Evolutionary conservation across 352 stramenopile species (phyloP), one percentile per base, ranked within the genome.

Genomic region (Phytophthora quininea): DNA sequence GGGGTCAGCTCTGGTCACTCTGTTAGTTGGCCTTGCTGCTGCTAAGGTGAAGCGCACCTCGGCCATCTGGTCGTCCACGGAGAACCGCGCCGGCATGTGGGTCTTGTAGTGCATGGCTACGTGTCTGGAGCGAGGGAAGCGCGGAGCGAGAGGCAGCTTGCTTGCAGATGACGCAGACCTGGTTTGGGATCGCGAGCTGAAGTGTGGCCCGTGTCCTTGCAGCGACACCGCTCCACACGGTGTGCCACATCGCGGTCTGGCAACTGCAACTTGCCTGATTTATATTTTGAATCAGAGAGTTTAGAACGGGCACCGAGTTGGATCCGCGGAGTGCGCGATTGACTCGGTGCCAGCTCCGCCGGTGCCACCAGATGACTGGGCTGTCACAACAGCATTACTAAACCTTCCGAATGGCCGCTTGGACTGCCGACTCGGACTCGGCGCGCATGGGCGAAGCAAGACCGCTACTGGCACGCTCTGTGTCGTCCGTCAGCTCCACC

Each of bases 51-150:
- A 54, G 8, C 9, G 15, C 19, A 93, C 87, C 76, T 96, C 88
- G 37, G 86, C 78, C 88, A 96, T 96, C 73, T 96, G 88, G 67
- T 96, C 88, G 46, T 96, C 88, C 40, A 93, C 84, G 48, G 88
- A 96, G 64, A 93, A 91, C 52, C 88, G 86, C 64, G 83, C 83
- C 15, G 88, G 88, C 70, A 89, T 84, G 73, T 96, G 88, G 43
- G 88, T 96, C 72, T 92, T 92, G 74, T 96, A 96, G 67, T 96
- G 87, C 82, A 93, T 94, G 29, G 30, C 45, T 52, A 30, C 35
- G 6, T 37, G 58, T 54, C 58, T 38, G 47, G 54, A 14, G 27
- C 55, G 27, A 31, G 47, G 33, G 32, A 45, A 45, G 15, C 5
- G 31, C 19, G 30, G n/a, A 71, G 52, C 67, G 51, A 62, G 40